A percentile compares a stretch with the other conserved stretches of the same genome.
These are phyloP conservation scores for Pythium scleroteichum DNA, from an alignment of 352 stramenopile species.

Conservation along the genomic window DNA sequence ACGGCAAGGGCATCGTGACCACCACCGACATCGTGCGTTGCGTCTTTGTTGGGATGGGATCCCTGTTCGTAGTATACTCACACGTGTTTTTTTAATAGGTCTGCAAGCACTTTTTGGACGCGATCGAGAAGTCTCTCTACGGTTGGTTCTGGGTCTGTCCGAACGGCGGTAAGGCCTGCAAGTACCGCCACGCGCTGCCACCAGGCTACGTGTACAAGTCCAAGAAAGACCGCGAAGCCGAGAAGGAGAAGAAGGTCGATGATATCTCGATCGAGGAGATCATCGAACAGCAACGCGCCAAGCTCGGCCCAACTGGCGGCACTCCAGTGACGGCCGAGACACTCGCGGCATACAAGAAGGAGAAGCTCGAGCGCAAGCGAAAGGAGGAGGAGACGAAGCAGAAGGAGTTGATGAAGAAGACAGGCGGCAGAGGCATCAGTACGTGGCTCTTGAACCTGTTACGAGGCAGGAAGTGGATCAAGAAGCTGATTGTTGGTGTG, in stretches of 20 bases:
- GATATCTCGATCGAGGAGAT: constrained; percentile 91
- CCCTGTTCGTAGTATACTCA: neutral
- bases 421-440: constrained; percentile 78
- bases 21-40: constrained; percentile 82
- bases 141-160: constrained; percentile 92
- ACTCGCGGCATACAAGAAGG: constrained; percentile 90
- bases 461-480: constrained; percentile 16
- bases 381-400: constrained; percentile 78
- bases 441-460: constrained; percentile 38
- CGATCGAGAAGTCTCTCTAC: constrained; percentile 89
- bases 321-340: constrained; percentile 88
- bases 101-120: constrained; percentile 90
- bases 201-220: constrained; percentile 89
- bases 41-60: neutral
- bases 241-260: constrained; percentile 81
- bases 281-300: constrained; percentile 89
- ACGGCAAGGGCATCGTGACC: constrained; percentile 78
- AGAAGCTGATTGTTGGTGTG: constrained; percentile 13
- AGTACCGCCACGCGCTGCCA: constrained; percentile 86
- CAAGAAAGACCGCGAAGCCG: constrained; percentile 80
- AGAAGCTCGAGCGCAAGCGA: constrained; percentile 74
- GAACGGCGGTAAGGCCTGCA: constrained; percentile 78
- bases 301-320: constrained; percentile 79
- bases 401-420: constrained; percentile 89
- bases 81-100: constrained; percentile 31